Conservation (phyloP, 2,329 filamentous ascomycete genomes). For the Nigrograna mackinnonii region DNA sequence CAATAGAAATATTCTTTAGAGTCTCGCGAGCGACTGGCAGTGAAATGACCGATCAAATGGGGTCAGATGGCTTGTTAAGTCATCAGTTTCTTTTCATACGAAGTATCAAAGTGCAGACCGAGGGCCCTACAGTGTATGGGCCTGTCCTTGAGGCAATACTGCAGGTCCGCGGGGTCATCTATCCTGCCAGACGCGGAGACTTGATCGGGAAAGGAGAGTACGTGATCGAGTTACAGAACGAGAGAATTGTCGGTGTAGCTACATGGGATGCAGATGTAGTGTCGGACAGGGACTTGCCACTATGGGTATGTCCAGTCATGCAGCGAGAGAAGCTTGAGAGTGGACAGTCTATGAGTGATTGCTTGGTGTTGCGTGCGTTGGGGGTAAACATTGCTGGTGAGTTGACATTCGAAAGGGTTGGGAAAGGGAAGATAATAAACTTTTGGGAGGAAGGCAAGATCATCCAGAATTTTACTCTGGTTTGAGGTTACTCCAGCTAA, state of each 20-base stretch:
- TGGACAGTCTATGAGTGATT: constrained; percentile 3
- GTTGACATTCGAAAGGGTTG: constrained; percentile 7
- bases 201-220: constrained; percentile 1
- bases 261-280: constrained; percentile 24
- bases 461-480: constrained; percentile 3
- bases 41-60: constrained; percentile 3
- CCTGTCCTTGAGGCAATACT: constrained; percentile 3
- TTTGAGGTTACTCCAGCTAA: too few species aligned
- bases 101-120: constrained; percentile 2
- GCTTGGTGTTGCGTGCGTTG: constrained; percentile 1
- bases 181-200: background rate
- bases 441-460: constrained; percentile 2
- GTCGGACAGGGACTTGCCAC: constrained; percentile 23
- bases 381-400: constrained; percentile 2
- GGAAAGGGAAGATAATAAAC: constrained; percentile 1
- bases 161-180: constrained; percentile 1
- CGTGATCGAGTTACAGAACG: background rate
- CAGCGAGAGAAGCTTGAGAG: constrained; percentile 1
- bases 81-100: constrained; percentile 3
- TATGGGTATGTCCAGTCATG: constrained; percentile 8
- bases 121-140: constrained; percentile 1
- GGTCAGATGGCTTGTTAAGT: constrained; percentile 1
- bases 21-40: background rate
- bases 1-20: constrained; percentile 3
- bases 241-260: background rate